phyloP scores from a whole-genome alignment of 2,329 filamentous ascomycete genomes.

The Nannizziopsis barbatae region DNA sequence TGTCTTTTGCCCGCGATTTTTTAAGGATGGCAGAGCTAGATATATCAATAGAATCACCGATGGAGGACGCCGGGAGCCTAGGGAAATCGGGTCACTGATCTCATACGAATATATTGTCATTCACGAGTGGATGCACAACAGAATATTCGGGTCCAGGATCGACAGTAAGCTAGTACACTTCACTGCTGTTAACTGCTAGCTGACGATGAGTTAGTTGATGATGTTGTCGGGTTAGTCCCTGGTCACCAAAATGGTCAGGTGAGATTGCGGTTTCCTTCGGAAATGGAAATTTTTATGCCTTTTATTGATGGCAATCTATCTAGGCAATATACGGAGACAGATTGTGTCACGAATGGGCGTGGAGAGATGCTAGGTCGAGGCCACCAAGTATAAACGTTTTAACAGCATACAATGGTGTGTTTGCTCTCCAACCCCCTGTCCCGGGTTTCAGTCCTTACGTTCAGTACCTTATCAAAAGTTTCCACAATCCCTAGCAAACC shows the following conservation, averaged over 20 bases:
- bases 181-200: no score
- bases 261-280: background rate
- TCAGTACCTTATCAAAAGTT: no score
- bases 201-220: no score
- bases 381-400: background rate
- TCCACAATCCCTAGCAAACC: no score
- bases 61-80: background rate
- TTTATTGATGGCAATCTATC: background rate
- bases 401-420: no score
- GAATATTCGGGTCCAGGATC: background rate
- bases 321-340: slow-evolving; percentile 2
- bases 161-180: background rate
- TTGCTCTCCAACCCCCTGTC: no score
- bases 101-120: slow-evolving; percentile 3
- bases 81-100: background rate
- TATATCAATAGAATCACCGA: slow-evolving; percentile 7
- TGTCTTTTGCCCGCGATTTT: slow-evolving; percentile 3
- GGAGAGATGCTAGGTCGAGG: background rate
- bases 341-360: background rate
- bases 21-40: background rate
- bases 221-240: no score
- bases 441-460: no score
- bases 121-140: slow-evolving; percentile 5
- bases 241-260: no score
- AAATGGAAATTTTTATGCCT: background rate